Percentiles rank a stretch among this genome's conserved stretches.
Evolutionary conservation across 148 eudicot species (phyloP).

Genomic region (Vaccinium darrowii): DNA sequence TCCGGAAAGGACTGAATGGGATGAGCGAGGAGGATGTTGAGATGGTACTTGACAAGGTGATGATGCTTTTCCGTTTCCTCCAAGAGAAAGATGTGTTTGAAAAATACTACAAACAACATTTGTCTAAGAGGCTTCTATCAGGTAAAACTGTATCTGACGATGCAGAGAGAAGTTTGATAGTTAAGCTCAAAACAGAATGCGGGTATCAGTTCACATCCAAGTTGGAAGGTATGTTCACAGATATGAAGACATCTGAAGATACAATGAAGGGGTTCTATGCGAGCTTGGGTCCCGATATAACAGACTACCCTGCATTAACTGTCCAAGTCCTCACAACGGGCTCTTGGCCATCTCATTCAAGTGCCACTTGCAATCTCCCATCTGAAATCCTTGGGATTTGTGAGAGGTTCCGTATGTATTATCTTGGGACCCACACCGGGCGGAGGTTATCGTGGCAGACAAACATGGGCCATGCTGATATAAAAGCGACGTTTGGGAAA

Average conservation of each 20-base stretch:
- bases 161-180: constrained; percentile 65
- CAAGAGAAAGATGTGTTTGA: constrained; percentile 76
- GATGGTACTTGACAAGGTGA: constrained; percentile 62
- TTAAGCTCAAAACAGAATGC: constrained; percentile 70
- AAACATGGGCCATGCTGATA: constrained; percentile 65
- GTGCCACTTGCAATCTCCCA: constrained; percentile 61
- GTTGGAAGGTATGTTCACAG: constrained; percentile 70
- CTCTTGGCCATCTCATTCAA: constrained; percentile 68
- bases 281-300: constrained; percentile 47
- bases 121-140: constrained; percentile 63
- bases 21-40: constrained; percentile 69
- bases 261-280: constrained; percentile 61
- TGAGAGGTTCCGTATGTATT: constrained; percentile 59
- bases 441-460: constrained; percentile 76
- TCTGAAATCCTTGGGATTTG: constrained; percentile 55
- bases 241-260: constrained; percentile 68
- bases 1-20: constrained; percentile 65
- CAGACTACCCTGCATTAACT: constrained; percentile 48
- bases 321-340: constrained; percentile 73
- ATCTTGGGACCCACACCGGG: constrained; percentile 71
- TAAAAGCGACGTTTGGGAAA: constrained; percentile 64
- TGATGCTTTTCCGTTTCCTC: constrained; percentile 63
- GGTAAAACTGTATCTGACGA: constrained; percentile 62
- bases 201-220: constrained; percentile 69
- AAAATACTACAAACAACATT: constrained; percentile 68